Evolutionary conservation across 768 basidiomycete species (phyloP), one percentile per base, ranked within the genome.

Genomic region (Ephemerocybe angulata): DNA sequence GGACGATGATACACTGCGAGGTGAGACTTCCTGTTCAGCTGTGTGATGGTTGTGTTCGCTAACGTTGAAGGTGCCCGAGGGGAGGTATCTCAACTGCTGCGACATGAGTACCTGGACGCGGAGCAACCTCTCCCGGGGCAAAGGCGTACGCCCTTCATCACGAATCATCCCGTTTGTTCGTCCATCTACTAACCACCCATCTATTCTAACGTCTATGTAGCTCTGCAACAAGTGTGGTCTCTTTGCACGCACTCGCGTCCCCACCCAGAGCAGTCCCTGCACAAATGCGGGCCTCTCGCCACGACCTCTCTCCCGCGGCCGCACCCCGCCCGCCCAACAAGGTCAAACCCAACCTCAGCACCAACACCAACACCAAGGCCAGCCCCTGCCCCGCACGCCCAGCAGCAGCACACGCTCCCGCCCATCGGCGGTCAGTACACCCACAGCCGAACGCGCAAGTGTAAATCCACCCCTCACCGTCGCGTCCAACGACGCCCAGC

Each of bases 51-150:
- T n/a, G n/a, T n/a, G n/a, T n/a, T n/a, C n/a, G n/a, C n/a, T n/a
- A n/a, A n/a, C n/a, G n/a, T n/a, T n/a, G n/a, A n/a, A n/a, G n/a
- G n/a, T n/a, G n/a, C n/a, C n/a, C n/a, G n/a, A n/a, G 25, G 71
- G 89, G 33, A 74, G 88, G 44, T 91, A 90, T 68, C 90, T 87
- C 79, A 91, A 91, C 66, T 91, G 89, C 68, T 85, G 86, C 66
- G 89, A 91, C 59, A 90, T 89, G 29, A 86, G 85, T 47, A 90
- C 88, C 24, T 91, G 89, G 89, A 71, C 89, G 31, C 71, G 89
- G 56, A 84, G 82, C 15, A 89, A 87, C 63, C 78, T 91, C 55
- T 85, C 81, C 55, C 88, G 87, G 1, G 89, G 89, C 25, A 91
- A 91, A 80, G 89, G 90, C 61, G 77, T 79, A 55, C 47, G 77